Conservation (phyloP, 352 stramenopile genomes). For the Globisporangium rhizosaccharum region DNA sequence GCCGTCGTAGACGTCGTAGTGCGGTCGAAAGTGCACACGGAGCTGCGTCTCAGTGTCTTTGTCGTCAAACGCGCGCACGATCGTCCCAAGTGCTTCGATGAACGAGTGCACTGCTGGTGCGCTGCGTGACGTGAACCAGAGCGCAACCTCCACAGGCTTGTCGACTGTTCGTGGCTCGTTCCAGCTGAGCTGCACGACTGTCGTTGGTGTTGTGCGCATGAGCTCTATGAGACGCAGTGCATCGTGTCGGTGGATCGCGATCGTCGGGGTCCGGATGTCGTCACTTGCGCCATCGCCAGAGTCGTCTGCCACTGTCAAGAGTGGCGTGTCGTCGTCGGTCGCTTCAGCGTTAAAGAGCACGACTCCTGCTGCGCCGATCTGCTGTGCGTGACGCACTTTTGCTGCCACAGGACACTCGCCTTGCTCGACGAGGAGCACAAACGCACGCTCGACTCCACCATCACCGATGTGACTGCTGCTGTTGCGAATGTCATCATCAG, state of each 20-base stretch:
- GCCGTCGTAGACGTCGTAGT: slow-evolving; percentile 6
- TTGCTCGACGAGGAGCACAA: slow-evolving; percentile 6
- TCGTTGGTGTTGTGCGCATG: slow-evolving; percentile 5
- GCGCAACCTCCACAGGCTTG: slow-evolving; percentile 16
- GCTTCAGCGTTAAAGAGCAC: slow-evolving; percentile 1
- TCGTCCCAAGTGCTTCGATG: slow-evolving; percentile 14
- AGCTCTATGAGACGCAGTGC: slow-evolving; percentile 15
- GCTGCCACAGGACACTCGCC: slow-evolving; percentile 42
- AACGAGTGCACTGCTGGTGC: slow-evolving; percentile 15
- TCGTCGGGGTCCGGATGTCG: slow-evolving; percentile 23
- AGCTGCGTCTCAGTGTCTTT: not conserved
- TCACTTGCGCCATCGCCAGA: slow-evolving; percentile 17
- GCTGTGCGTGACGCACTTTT: slow-evolving; percentile 33
- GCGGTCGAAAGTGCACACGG: slow-evolving; percentile 1
- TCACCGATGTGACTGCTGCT: not conserved
- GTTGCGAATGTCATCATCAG: not conserved
- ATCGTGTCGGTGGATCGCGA: slow-evolving; percentile 22
- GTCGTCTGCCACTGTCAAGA: not conserved
- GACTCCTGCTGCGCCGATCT: not conserved
- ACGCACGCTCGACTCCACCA: not conserved
- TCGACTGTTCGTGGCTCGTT: slow-evolving; percentile 10
- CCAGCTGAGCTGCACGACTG: slow-evolving; percentile 13
- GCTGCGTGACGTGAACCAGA: slow-evolving; percentile 27
- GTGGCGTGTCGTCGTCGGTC: not conserved
- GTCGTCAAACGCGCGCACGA: slow-evolving; percentile 1